phyloP scores from a whole-genome alignment of 176 grass and related monocot species.

The Triticum timopheevii region DNA sequence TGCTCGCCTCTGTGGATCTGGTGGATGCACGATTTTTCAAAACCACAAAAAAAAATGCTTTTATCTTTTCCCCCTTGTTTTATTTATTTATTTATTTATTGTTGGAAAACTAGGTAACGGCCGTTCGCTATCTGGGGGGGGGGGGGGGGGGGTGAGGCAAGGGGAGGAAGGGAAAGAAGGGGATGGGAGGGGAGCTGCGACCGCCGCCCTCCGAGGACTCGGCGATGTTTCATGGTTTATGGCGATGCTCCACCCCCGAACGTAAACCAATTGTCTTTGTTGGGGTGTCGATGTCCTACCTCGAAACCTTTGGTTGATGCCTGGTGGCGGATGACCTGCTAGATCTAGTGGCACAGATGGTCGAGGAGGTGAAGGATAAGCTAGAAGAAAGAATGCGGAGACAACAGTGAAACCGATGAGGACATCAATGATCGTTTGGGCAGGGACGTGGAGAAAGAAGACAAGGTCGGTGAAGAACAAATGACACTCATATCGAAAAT shows the following conservation, averaged over 20 bases:
- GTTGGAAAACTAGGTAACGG: neutral
- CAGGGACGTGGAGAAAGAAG: no score
- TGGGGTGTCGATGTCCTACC: neutral
- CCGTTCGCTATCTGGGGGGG: neutral
- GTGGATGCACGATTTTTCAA: neutral
- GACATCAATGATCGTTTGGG: no score
- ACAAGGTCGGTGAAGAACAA: no score
- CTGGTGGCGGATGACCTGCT: neutral
- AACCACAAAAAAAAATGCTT: neutral
- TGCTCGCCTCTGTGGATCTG: neutral
- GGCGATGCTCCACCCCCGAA: accelerated
- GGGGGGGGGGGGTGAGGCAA: accelerated
- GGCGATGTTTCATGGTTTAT: accelerated
- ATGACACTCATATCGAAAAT: no score
- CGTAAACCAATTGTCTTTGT: neutral
- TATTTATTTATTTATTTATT: neutral
- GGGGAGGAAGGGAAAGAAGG: no score
- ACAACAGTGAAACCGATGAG: no score
- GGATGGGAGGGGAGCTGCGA: no score
- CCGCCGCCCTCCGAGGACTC: no score
- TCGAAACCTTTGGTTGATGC: no score
- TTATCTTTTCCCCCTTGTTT: neutral
- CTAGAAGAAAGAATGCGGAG: neutral
- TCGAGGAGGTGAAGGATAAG: neutral
- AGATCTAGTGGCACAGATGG: neutral